A percentile compares a stretch with the other conserved stretches of the same genome.
These are phyloP conservation scores for Raddia distichophylla DNA, from an alignment of 176 grass and related monocot genomes.

Conservation along the genomic window DNA sequence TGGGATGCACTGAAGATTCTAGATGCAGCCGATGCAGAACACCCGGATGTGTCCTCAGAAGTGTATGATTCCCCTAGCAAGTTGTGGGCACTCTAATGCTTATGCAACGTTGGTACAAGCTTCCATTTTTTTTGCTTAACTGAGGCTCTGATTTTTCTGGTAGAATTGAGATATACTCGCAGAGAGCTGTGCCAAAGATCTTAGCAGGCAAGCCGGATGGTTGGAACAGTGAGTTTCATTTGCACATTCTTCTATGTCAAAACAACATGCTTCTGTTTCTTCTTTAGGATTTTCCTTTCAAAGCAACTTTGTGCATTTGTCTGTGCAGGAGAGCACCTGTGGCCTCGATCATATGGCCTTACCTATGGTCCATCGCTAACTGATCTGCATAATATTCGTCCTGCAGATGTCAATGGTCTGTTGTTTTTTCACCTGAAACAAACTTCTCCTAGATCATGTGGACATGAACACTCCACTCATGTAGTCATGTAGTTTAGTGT, in stretches of 20 bases:
- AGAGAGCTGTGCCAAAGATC: slow-evolving; percentile 60
- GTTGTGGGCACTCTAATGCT: neutral
- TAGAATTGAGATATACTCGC: slow-evolving; percentile 73
- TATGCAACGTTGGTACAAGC: neutral
- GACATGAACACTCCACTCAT: neutral
- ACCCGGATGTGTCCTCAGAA: slow-evolving; percentile 61
- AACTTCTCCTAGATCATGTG: neutral
- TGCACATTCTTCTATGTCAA: slow-evolving; percentile 1
- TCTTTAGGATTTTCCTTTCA: neutral
- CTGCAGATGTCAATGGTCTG: slow-evolving; percentile 72
- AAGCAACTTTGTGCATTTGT: neutral
- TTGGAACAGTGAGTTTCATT: slow-evolving; percentile 79
- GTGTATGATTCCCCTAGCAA: slow-evolving; percentile 52
- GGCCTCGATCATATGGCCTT: slow-evolving; percentile 74
- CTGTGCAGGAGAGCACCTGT: slow-evolving; percentile 78
- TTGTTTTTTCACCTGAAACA: neutral
- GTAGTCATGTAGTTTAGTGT: too few species aligned
- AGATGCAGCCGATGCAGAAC: slow-evolving; percentile 62
- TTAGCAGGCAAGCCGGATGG: slow-evolving; percentile 73
- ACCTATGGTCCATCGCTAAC: slow-evolving; percentile 49
- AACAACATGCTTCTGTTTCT: neutral
- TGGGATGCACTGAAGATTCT: slow-evolving; percentile 81
- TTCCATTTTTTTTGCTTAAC: neutral
- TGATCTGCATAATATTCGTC: slow-evolving; percentile 74
- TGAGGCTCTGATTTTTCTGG: neutral